Percentiles rank a stretch among this genome's conserved stretches.
phyloP scores from a whole-genome alignment of 768 basidiomycete species.

The Kwoniella sp. region DNA sequence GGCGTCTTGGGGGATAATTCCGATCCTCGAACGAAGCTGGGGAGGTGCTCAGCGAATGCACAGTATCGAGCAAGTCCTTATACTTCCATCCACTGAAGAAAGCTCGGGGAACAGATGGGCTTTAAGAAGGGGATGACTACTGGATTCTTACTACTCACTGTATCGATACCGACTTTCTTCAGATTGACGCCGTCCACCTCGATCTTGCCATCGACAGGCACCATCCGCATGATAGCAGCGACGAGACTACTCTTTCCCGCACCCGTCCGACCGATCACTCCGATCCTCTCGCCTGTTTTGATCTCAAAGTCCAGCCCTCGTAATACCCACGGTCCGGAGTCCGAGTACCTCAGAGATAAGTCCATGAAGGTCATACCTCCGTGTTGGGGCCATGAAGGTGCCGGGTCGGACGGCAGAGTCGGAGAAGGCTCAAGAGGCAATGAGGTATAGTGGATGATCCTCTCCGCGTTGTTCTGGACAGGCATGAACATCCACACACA shows the following conservation, averaged over 20 bases:
- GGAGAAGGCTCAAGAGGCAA: slow-evolving; percentile 16
- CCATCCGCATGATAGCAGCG: slow-evolving; percentile 64
- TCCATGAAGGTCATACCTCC: slow-evolving; percentile 8
- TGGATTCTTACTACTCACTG: slow-evolving; percentile 22
- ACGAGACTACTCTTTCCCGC: slow-evolving; percentile 59
- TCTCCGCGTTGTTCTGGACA: slow-evolving; percentile 19
- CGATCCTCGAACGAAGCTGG: slow-evolving; percentile 59
- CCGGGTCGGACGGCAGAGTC: slow-evolving; percentile 5
- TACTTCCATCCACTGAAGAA: no score
- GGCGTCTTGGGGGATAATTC: slow-evolving; percentile 71
- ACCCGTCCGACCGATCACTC: slow-evolving; percentile 74
- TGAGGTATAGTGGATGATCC: slow-evolving; percentile 20
- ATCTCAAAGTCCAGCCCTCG: slow-evolving; percentile 72
- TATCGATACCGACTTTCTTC: slow-evolving; percentile 62
- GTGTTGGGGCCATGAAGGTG: not conserved
- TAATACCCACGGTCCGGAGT: slow-evolving; percentile 66
- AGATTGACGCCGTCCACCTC: slow-evolving; percentile 59
- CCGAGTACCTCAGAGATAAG: slow-evolving; percentile 16
- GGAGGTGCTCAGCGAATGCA: no score
- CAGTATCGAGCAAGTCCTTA: no score
- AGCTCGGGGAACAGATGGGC: no score
- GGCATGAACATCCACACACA: no score
- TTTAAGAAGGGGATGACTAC: not conserved
- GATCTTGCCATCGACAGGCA: slow-evolving; percentile 68
- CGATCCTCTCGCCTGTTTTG: slow-evolving; percentile 74